Evolutionary conservation across 306 rosid genomes (phyloP).

Genomic region (Cucurbita maxima): DNA sequence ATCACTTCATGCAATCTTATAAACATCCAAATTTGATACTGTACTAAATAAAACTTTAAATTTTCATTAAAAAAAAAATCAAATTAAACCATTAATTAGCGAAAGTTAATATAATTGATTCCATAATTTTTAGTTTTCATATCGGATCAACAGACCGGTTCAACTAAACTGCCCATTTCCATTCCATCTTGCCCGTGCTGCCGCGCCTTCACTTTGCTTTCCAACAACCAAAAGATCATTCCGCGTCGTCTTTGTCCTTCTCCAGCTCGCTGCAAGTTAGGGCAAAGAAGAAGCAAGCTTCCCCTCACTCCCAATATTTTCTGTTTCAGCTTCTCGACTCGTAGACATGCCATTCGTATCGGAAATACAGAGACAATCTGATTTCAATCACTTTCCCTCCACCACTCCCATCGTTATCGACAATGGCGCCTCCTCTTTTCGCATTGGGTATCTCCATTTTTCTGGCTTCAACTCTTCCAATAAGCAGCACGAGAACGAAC

Average conservation of each 20-base stretch:
- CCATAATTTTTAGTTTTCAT: too few relatives aligned
- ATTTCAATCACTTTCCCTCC: conserved; percentile 36
- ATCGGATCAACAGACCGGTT: neutral
- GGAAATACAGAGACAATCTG: conserved; percentile 42
- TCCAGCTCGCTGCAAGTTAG: conserved; percentile 3
- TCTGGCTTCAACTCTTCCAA: neutral
- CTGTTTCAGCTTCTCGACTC: neutral
- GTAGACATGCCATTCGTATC: conserved; percentile 57
- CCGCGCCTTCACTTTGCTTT: neutral
- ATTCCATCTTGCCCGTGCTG: neutral
- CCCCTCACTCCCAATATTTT: neutral
- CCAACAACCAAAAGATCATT: neutral
- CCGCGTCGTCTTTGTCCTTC: neutral
- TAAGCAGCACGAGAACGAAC: too few relatives aligned
- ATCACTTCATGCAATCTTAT: too few relatives aligned
- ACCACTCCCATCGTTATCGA: conserved; percentile 70
- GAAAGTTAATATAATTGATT: too few relatives aligned
- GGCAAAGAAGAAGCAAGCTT: neutral
- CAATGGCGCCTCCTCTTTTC: conserved; percentile 82
- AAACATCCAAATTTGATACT: too few relatives aligned
- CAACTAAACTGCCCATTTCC: neutral
- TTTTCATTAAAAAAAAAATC: too few relatives aligned
- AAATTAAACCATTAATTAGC: too few relatives aligned
- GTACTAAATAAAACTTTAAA: too few relatives aligned
- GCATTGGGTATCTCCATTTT: conserved; percentile 39